phyloP scores from a whole-genome alignment of 129 eudicot species.

The Flaveria robusta region DNA sequence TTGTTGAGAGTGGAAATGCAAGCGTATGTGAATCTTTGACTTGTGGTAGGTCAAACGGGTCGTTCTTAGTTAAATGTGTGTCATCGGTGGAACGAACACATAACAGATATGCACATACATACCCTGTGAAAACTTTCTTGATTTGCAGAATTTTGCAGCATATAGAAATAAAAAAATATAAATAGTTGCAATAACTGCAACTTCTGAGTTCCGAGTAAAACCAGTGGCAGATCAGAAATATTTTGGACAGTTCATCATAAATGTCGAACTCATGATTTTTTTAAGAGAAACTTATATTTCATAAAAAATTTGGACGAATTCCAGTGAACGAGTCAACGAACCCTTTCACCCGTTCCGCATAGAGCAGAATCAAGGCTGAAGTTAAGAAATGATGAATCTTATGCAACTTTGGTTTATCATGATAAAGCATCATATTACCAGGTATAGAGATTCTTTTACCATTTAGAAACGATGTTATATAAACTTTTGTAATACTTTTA shows the following conservation, averaged over 20 bases:
- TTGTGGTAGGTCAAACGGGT: background rate
- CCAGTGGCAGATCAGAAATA: background rate
- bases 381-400: background rate
- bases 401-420: background rate
- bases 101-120: slow-evolving; percentile 2
- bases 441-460: background rate
- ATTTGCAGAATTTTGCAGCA: background rate
- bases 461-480: background rate
- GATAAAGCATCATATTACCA: background rate
- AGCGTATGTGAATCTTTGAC: slow-evolving; percentile 20
- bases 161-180: background rate
- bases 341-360: background rate
- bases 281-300: too few relatives aligned
- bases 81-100: background rate
- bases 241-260: too few relatives aligned
- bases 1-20: slow-evolving; percentile 50
- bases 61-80: background rate
- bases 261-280: too few relatives aligned
- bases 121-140: background rate
- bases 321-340: background rate
- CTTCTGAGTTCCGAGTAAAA: background rate
- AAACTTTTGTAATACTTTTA: background rate
- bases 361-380: background rate
- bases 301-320: too few relatives aligned
- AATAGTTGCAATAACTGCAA: background rate